Conservation (phyloP, 345 rosid genomes). For the Sisymbrium altissimum region DNA sequence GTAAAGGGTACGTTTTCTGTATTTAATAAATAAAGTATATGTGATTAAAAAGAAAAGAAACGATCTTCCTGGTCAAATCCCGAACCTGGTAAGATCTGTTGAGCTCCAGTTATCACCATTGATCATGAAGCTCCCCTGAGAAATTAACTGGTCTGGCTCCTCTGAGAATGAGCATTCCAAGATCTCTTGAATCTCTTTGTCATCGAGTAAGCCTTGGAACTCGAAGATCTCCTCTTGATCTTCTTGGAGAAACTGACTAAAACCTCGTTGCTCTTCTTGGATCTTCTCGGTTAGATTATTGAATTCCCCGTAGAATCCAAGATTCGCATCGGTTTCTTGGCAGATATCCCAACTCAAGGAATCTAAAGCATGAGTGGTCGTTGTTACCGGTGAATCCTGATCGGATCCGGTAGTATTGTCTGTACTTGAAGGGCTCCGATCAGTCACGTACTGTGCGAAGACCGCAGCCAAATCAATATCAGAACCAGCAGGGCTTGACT, state of each 20-base stretch:
- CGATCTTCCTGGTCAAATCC: slow-evolving; percentile 28
- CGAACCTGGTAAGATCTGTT: slow-evolving; percentile 53
- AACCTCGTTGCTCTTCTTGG: slow-evolving; percentile 15
- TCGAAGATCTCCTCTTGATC: slow-evolving; percentile 31
- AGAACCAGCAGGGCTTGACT: slow-evolving; percentile 15
- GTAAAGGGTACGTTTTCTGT: slow-evolving; percentile 16
- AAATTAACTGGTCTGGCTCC: slow-evolving; percentile 39
- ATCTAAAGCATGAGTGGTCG: slow-evolving; percentile 19
- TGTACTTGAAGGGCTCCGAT: slow-evolving; percentile 30
- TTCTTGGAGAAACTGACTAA: slow-evolving; percentile 22
- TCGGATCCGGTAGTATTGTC: slow-evolving; percentile 30
- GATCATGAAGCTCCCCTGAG: slow-evolving; percentile 39
- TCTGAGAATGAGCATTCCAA: slow-evolving; percentile 26
- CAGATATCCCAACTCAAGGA: slow-evolving; percentile 31
- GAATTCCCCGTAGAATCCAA: slow-evolving; percentile 22
- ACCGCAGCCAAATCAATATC: slow-evolving; percentile 68
- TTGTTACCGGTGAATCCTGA: slow-evolving; percentile 30
- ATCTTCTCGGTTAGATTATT: neutral
- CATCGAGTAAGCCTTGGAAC: slow-evolving; percentile 37
- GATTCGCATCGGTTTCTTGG: slow-evolving; percentile 26
- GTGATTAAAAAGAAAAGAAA: neutral
- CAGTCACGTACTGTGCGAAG: slow-evolving; percentile 63
- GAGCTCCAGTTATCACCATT: slow-evolving; percentile 49
- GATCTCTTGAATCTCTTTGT: slow-evolving; percentile 46
- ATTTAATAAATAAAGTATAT: slow-evolving; percentile 8